Conservation (phyloP, 768 basidiomycete species). For the Cystofilobasidium bisporidii region DNA sequence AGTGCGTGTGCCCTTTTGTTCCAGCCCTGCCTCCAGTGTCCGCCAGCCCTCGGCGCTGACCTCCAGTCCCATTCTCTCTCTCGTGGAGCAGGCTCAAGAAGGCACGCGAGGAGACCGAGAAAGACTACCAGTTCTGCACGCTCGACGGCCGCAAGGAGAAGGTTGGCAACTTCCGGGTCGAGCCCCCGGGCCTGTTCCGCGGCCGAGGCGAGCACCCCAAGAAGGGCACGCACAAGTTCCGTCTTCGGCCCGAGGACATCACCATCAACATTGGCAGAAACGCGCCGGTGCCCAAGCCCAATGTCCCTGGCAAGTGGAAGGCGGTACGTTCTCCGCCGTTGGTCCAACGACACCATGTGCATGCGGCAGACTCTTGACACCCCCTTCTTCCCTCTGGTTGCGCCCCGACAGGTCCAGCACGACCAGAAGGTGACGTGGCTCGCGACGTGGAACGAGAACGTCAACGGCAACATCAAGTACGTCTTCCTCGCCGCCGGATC, state of each 20-base stretch:
- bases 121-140: conserved; percentile 71
- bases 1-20: conserved; percentile 35
- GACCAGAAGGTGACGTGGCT: conserved; percentile 98
- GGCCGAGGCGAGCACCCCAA: conserved; percentile 97
- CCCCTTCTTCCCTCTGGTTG: background rate
- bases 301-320: conserved; percentile 87
- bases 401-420: conserved; percentile 48
- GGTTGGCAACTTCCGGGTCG: conserved; percentile 93
- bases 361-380: too few relatives aligned
- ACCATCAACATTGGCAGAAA: conserved; percentile 83
- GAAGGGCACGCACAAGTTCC: conserved; percentile 85
- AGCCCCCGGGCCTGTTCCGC: conserved; percentile 96
- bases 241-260: conserved; percentile 89
- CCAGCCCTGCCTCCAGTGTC: background rate
- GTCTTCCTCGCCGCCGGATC: conserved; percentile 97
- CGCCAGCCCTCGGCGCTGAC: too few relatives aligned
- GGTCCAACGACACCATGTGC: too few relatives aligned
- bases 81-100: conserved; percentile 59
- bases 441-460: conserved; percentile 97
- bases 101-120: conserved; percentile 70
- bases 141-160: conserved; percentile 97
- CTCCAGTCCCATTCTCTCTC: background rate
- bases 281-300: conserved; percentile 68
- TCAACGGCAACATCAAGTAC: conserved; percentile 91
- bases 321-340: too few relatives aligned